Percentiles rank a stretch among this genome's conserved stretches.
These are phyloP conservation scores for Globisporangium yorkense DNA, from an alignment of 352 stramenopile species.

Conservation along the genomic window DNA sequence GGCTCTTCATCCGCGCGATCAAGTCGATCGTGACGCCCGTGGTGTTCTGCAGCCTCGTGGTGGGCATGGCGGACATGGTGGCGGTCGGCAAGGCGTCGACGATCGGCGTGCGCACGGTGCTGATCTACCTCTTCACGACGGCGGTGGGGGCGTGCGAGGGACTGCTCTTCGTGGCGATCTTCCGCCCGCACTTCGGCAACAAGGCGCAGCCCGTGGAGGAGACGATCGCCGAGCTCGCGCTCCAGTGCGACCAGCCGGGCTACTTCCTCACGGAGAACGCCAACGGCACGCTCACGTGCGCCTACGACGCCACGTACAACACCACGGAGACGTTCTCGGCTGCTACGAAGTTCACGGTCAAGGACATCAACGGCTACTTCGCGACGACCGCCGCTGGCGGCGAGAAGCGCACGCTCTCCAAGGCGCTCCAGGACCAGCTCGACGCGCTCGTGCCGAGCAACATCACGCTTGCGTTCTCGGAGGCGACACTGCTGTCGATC, in stretches of 20 bases:
- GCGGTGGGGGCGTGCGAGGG: slow-evolving; percentile 23
- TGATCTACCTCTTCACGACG: slow-evolving; percentile 32
- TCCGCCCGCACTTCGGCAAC: slow-evolving; percentile 24
- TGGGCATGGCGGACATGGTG: slow-evolving; percentile 37
- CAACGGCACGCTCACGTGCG: slow-evolving; percentile 8
- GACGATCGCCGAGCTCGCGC: slow-evolving; percentile 9
- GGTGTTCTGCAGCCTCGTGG: slow-evolving; percentile 39
- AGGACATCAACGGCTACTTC: slow-evolving; percentile 31
- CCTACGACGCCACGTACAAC: slow-evolving; percentile 17
- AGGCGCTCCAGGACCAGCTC: slow-evolving; percentile 23
- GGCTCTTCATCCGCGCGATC: slow-evolving; percentile 45
- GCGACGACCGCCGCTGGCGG: slow-evolving; percentile 3
- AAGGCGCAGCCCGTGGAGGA: slow-evolving; percentile 6
- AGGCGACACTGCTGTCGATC: slow-evolving; percentile 35
- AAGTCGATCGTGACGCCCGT: slow-evolving; percentile 36
- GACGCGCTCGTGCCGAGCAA: slow-evolving; percentile 35
- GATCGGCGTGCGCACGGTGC: slow-evolving; percentile 22
- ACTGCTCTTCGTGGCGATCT: slow-evolving; percentile 26
- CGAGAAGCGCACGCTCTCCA: slow-evolving; percentile 16
- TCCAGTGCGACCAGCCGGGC: slow-evolving; percentile 14
- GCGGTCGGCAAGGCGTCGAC: slow-evolving; percentile 24
- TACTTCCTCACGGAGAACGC: slow-evolving; percentile 16
- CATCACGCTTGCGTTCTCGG: slow-evolving; percentile 28
- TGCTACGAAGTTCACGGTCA: slow-evolving; percentile 20
- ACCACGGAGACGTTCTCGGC: slow-evolving; percentile 12